Base-by-base conservation (phyloP, 306 rosid species). In the Fagus sylvatica region DNA sequence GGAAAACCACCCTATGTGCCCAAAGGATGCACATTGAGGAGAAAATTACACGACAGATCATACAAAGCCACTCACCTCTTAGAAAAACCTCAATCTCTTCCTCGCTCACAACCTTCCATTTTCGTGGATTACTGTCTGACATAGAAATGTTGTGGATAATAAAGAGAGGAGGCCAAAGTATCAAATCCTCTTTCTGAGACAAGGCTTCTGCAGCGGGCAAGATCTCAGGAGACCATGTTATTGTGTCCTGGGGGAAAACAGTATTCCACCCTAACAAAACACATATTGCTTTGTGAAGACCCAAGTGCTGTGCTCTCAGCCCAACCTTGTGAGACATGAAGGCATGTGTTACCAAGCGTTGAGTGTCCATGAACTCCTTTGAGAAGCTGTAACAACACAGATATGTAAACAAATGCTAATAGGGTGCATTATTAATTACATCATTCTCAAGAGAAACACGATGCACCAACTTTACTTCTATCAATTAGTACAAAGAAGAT, bases 221-320 rank as follows among this genome's bases (percentile, higher is more conserved):
- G 56, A 86, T 77, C 81, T 93, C 90, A 74, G 98, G 98, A 86
- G 79, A 86, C 98, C 97, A 95, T 61, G 92, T 93, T 68, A 93
- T 76, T 11, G 93, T 87, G 56, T 93, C 93, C n/a, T 77, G 85
- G 46, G 97, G 97, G 74, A 86, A 76, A 74, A 69, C 83, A 39
- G 92, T 89, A 78, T 88, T 96, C 98, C 98, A 94, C 73, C 98
- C 97, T 90, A 94, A 80, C 83, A 94, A 78, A 78, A 91, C 97
- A 85, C 97, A 92, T 54, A 92, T 78, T 73, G 98, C 98, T 87
- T 81, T 92, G 80, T 81, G 97, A 82, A 94, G 95, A 78, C 92
- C 98, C 83, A 94, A 22, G 84, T 94, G 98, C 69, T 83, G 84
- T 54, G 91, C 73, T 87, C 97, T 89, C 89, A 84, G 75, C 53